Conservation (phyloP, 2,329 filamentous ascomycete species). For the Fusarium praegraminearum region DNA sequence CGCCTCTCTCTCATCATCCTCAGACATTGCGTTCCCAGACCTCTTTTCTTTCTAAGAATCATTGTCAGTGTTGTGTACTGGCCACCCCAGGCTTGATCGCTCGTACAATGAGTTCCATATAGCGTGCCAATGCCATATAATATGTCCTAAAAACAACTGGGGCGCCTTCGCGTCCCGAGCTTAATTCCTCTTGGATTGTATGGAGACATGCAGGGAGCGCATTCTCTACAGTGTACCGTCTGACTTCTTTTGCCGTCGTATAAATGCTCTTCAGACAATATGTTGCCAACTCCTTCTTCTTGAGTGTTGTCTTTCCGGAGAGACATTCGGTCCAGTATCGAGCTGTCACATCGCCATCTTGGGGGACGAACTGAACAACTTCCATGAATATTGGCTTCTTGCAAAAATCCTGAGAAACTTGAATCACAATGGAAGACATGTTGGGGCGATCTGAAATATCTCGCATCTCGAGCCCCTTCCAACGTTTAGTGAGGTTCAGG, state of each 20-base stretch:
- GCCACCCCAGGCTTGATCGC: neutral
- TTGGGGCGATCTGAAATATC: slow-evolving; percentile 55
- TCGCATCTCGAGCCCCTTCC: slow-evolving; percentile 56
- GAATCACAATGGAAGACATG: slow-evolving; percentile 50
- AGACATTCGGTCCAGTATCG: slow-evolving; percentile 54
- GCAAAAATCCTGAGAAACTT: slow-evolving; percentile 56
- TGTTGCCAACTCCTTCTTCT: slow-evolving; percentile 51
- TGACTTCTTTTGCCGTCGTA: slow-evolving; percentile 51
- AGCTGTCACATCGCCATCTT: slow-evolving; percentile 53
- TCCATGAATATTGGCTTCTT: slow-evolving; percentile 52
- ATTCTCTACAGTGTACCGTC: slow-evolving; percentile 52
- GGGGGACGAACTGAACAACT: slow-evolving; percentile 58
- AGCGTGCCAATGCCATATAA: slow-evolving; percentile 37
- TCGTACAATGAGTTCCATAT: slow-evolving; percentile 41
- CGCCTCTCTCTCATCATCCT: slow-evolving; percentile 46
- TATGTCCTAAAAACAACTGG: slow-evolving; percentile 46
- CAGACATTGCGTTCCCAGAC: neutral
- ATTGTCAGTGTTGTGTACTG: neutral
- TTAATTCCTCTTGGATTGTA: slow-evolving; percentile 38
- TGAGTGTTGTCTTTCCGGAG: slow-evolving; percentile 42
- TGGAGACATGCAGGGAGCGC: slow-evolving; percentile 45
- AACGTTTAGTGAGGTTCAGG: slow-evolving; percentile 59
- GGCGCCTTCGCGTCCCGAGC: neutral
- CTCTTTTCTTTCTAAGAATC: neutral
- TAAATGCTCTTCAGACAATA: slow-evolving; percentile 58